These are phyloP conservation scores for Fraxinus anomala DNA, from an alignment of 257 asterid species.

Conservation along the genomic window DNA sequence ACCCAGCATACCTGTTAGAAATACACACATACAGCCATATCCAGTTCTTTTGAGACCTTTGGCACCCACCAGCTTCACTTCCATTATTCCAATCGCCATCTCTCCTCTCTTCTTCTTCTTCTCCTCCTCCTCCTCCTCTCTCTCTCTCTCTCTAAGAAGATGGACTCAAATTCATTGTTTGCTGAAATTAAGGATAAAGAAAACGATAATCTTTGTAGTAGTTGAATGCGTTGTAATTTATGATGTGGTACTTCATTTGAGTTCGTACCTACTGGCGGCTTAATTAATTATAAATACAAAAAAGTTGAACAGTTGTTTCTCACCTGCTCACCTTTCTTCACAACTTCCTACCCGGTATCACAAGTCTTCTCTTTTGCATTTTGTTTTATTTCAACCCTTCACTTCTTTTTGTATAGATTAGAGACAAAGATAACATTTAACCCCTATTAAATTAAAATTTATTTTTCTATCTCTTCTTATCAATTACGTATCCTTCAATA, in stretches of 20 bases:
- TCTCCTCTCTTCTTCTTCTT: no score
- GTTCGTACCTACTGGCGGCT: not conserved
- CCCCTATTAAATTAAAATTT: no score
- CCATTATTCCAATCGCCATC: constrained; percentile 26
- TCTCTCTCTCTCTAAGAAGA: not conserved
- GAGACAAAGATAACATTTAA: no score
- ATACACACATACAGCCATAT: not conserved
- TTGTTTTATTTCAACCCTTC: no score
- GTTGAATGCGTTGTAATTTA: not conserved
- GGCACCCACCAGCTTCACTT: constrained; percentile 39
- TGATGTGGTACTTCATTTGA: not conserved
- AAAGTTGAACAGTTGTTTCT: not conserved
- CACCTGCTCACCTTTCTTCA: no score
- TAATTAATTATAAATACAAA: not conserved
- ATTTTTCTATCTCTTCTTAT: no score
- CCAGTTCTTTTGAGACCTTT: constrained; percentile 33
- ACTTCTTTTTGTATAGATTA: no score
- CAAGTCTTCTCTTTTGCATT: no score
- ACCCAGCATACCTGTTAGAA: constrained; percentile 27
- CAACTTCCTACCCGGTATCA: no score
- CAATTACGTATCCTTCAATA: no score
- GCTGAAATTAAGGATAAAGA: not conserved
- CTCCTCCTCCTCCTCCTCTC: not conserved
- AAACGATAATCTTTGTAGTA: not conserved
- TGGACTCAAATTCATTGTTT: not conserved